phyloP scores from a whole-genome alignment of 2,329 filamentous ascomycete genomes.

The Colletotrichum sp. region DNA sequence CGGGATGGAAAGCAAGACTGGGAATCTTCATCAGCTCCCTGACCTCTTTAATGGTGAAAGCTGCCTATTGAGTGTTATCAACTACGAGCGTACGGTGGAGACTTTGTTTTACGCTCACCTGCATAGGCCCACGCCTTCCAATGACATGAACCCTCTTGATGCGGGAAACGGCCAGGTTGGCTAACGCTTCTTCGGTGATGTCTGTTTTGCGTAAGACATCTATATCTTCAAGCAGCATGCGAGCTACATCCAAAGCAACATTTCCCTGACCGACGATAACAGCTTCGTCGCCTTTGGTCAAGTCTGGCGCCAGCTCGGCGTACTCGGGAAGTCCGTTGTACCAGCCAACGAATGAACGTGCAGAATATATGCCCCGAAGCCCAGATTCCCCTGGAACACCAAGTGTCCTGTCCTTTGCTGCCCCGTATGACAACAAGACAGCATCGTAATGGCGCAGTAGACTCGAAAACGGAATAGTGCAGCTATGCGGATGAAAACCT shows the following conservation, averaged over 20 bases:
- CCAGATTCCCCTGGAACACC: slow-evolving; percentile 79
- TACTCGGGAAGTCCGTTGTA: slow-evolving; percentile 95
- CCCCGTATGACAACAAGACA: slow-evolving; percentile 91
- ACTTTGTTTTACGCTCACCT: slow-evolving; percentile 56
- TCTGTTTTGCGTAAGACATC: slow-evolving; percentile 81
- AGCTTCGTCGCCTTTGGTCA: slow-evolving; percentile 79
- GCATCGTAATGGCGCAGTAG: slow-evolving; percentile 88
- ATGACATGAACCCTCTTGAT: slow-evolving; percentile 86
- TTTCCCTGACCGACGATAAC: slow-evolving; percentile 95
- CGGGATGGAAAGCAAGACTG: slow-evolving; percentile 72
- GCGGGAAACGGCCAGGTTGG: slow-evolving; percentile 72
- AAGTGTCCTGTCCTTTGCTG: slow-evolving; percentile 80
- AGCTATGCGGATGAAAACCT: slow-evolving; percentile 44
- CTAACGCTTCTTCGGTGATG: slow-evolving; percentile 84
- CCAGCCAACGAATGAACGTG: slow-evolving; percentile 95
- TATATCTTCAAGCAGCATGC: slow-evolving; percentile 81
- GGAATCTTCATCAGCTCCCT: slow-evolving; percentile 85
- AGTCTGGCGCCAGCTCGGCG: slow-evolving; percentile 72
- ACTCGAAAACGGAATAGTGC: slow-evolving; percentile 66
- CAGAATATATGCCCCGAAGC: slow-evolving; percentile 80
- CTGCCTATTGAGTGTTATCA: slow-evolving; percentile 60
- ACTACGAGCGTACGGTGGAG: neutral
- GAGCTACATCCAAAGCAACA: slow-evolving; percentile 90
- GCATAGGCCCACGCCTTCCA: slow-evolving; percentile 86
- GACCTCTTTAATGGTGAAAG: slow-evolving; percentile 94